Percentiles rank a stretch among this genome's conserved stretches.
phyloP scores from a whole-genome alignment of 2,329 filamentous ascomycete species.

The Alternaria atra region DNA sequence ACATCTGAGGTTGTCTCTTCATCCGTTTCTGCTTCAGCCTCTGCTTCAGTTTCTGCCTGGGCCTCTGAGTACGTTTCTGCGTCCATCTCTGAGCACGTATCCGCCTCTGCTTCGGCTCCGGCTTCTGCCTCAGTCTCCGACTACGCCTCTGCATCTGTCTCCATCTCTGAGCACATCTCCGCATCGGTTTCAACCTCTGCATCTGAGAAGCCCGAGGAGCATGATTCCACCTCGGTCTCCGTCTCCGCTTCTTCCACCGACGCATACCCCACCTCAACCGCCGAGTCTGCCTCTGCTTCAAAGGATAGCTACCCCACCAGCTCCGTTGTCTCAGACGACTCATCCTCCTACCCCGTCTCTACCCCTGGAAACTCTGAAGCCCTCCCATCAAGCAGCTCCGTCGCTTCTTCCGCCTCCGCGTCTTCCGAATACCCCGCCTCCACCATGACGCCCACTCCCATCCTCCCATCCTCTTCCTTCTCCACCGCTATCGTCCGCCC shows the following conservation, averaged over 20 bases:
- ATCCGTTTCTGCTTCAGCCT: background rate
- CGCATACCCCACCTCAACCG: background rate
- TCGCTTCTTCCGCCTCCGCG: background rate
- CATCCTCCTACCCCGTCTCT: conserved; percentile 12
- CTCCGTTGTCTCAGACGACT: conserved; percentile 14
- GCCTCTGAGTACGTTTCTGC: background rate
- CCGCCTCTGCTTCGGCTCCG: conserved; percentile 9
- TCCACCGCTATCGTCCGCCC: conserved; percentile 16
- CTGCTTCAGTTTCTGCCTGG: conserved; percentile 3
- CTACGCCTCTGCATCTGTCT: background rate
- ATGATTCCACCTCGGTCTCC: background rate
- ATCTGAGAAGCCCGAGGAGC: background rate
- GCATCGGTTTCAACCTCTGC: conserved; percentile 1
- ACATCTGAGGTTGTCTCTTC: background rate
- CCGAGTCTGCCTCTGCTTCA: conserved; percentile 4
- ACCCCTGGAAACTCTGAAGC: background rate
- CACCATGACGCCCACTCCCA: background rate
- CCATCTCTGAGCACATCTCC: conserved; percentile 9
- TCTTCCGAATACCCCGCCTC: conserved; percentile 6
- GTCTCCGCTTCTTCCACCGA: background rate
- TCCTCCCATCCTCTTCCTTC: conserved; percentile 7
- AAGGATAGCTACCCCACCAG: conserved; percentile 19
- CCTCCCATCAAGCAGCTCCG: background rate
- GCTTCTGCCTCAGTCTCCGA: conserved; percentile 3
- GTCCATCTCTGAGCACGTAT: conserved; percentile 9